Evolutionary conservation across 371 early-diverging fungal species (phyloP).

Genomic region (Rhizopus arrhizus): DNA sequence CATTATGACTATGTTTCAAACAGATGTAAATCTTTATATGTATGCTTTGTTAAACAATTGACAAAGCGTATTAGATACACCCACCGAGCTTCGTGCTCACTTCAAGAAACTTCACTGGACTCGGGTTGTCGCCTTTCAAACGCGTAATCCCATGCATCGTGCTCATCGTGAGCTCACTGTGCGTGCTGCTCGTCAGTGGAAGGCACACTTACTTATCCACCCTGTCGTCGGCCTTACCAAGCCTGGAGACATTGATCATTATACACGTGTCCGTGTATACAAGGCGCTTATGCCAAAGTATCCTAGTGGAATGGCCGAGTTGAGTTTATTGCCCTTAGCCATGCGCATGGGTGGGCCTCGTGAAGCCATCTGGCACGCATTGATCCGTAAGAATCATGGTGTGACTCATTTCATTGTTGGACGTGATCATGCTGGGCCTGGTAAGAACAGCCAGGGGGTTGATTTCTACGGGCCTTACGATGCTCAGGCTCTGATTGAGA

Average conservation of each 20-base stretch:
- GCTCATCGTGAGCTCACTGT: constrained; percentile 96
- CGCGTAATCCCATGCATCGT: constrained; percentile 98
- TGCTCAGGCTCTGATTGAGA: constrained; percentile 84
- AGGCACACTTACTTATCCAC: constrained; percentile 92
- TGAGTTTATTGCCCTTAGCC: constrained; percentile 89
- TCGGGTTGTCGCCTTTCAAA: constrained; percentile 95
- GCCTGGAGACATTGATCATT: constrained; percentile 96
- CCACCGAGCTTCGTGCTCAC: constrained; percentile 84
- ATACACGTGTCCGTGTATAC: constrained; percentile 95
- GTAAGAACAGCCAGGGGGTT: constrained; percentile 85
- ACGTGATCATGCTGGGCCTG: constrained; percentile 97
- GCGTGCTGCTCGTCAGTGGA: constrained; percentile 86
- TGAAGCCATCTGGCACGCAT: constrained; percentile 97
- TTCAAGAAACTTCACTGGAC: constrained; percentile 93
- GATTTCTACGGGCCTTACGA: constrained; percentile 97
- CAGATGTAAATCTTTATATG: constrained; percentile 60
- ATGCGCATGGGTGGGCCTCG: constrained; percentile 98
- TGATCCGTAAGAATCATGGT: constrained; percentile 96
- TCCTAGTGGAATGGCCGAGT: constrained; percentile 92
- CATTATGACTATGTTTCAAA: constrained; percentile 91
- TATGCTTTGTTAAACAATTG: not conserved
- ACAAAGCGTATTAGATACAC: constrained; percentile 60
- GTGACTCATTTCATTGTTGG: constrained; percentile 94
- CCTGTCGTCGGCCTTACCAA: constrained; percentile 96
- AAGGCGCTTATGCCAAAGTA: constrained; percentile 92